Evolutionary conservation across 1,284 basidiomycete genomes (phyloP).

Genomic region (Cryptococcus sp.): DNA sequence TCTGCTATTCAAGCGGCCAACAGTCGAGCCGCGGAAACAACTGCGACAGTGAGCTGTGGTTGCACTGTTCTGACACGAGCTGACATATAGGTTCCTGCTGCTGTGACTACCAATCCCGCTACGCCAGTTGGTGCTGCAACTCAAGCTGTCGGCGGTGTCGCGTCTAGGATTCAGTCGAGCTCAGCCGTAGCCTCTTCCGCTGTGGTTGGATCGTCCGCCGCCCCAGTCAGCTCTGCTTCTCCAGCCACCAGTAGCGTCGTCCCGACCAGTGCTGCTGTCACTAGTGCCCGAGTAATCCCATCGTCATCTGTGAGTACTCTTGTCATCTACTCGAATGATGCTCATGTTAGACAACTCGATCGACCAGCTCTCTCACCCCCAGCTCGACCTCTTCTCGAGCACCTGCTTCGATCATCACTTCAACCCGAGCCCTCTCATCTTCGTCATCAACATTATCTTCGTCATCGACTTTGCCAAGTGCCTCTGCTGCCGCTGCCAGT

Average conservation of each 20-base stretch:
- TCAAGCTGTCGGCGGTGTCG: not conserved
- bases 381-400: too few species aligned
- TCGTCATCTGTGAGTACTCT: not conserved
- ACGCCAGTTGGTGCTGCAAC: not conserved
- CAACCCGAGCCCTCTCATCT: not conserved
- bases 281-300: conserved; percentile 3
- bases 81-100: not conserved
- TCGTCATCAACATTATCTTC: conserved; percentile 6
- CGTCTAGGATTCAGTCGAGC: not conserved
- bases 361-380: not conserved
- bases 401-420: not conserved
- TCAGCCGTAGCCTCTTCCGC: conserved; percentile 7
- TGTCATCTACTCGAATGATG: not conserved
- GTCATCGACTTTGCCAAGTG: not conserved
- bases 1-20: conserved; percentile 6
- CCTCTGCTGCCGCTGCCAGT: not conserved
- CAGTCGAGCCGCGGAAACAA: conserved; percentile 6
- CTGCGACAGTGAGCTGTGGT: too few species aligned
- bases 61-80: conserved; percentile 2
- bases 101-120: conserved; percentile 1
- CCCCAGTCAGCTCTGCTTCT: not conserved
- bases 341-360: not conserved
- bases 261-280: not conserved
- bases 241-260: not conserved
- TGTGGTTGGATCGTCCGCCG: not conserved